Conservation (phyloP, 129 eudicot genomes). For the sunflower (Helianthus annuus) region HanXRQr2.0-SUNRISE NC_035434.2:167840021-167840520, state of each 20-base stretch:
- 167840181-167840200: constrained; percentile 69
- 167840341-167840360: constrained; percentile 3
- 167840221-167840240: constrained; percentile 93
- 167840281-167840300: constrained; percentile 7
- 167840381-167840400: constrained; percentile 72
- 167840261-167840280: constrained; percentile 60
- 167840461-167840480: constrained; percentile 81
- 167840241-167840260: constrained; percentile 66
- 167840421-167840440: constrained; percentile 96
- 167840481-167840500: constrained; percentile 42
- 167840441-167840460: constrained; percentile 89
- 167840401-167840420: constrained; percentile 80
- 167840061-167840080: no score
- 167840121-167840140: constrained; percentile 93
- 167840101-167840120: constrained; percentile 88
- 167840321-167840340: not conserved
- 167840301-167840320: not conserved
- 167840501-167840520: not conserved
- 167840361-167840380: constrained; percentile 88
- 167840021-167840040: no score
- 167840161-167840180: constrained; percentile 81
- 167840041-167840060: no score
- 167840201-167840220: constrained; percentile 60
- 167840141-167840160: constrained; percentile 99
- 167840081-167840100: constrained; percentile 17